Evolutionary conservation across 179 eudicot genomes (phyloP), one percentile per base, ranked within the genome.

Genomic region (Beta macrorhiza): DNA sequence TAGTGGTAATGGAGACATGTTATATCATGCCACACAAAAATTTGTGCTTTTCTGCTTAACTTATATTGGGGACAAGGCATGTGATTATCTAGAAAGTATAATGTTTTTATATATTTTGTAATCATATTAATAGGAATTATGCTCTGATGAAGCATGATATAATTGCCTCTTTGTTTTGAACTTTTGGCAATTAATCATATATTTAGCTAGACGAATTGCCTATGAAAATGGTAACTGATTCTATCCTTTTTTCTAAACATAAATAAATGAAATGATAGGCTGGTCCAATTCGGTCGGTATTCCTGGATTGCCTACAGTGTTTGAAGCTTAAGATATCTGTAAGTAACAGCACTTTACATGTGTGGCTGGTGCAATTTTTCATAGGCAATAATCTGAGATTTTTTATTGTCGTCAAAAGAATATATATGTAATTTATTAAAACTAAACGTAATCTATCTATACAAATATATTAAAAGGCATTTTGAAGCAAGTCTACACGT

Each of bases 31-130:
- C 61, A 62, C 72, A 59, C 70, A 58, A 5, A 37, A 22, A 59
- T 53, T 84, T 84, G 86, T 80, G 83, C 22, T 70, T 67, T 84
- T 84, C 61, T 80, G 42, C 86, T 80, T 76, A 84, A 76, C 81
- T 84, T 76, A 62, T 76, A 20, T 25, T 55, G 57, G 59, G 67
- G 75, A 84, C 86, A 84, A 71, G 47, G 61, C 86, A 84, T 84
- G 86, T 84, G 86, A 67, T 62, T 62, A 61, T 62, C 59, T 52
- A 68, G 22, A 32, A 75, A 81, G 79, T 76, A 45, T 82, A 14
- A 79, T 64, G 72, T 79, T 83, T 72, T 52, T 51, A 75, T 79
- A 70, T 79, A 75, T 71, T 75, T 83, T 75, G 83, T 84, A 76
- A 53, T 76, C 78, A 64, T 77, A 51, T 74, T 76, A 53, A 52